These are phyloP conservation scores for Malassezia vespertilionis DNA, from an alignment of 1,284 basidiomycete genomes.

Conservation along the genomic window DNA sequence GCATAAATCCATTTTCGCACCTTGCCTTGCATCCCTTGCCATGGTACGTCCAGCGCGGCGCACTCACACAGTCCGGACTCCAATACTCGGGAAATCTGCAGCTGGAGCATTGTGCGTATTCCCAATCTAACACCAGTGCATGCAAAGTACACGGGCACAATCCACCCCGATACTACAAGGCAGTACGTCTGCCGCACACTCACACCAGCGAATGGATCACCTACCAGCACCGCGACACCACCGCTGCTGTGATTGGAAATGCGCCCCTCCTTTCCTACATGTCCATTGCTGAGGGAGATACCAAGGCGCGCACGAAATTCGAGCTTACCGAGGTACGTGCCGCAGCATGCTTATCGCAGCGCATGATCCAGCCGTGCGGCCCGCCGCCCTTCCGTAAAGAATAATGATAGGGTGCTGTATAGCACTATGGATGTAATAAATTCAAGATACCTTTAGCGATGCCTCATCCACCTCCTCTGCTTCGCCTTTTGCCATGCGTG, in stretches of 20 bases:
- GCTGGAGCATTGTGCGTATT: conserved; percentile 29
- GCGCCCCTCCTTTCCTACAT: conserved; percentile 73
- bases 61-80: conserved; percentile 14
- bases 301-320: conserved; percentile 76
- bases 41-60: conserved; percentile 9
- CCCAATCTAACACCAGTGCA: conserved; percentile 53
- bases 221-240: conserved; percentile 89
- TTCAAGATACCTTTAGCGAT: conserved; percentile 4
- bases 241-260: conserved; percentile 83
- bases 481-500: conserved; percentile 1
- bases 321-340: conserved; percentile 94
- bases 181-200: conserved; percentile 25
- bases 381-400: conserved; percentile 66
- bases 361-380: conserved; percentile 96
- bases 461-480: neutral
- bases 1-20: too few relatives aligned
- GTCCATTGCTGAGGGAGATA: conserved; percentile 84
- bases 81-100: conserved; percentile 24
- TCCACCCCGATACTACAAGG: conserved; percentile 43
- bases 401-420: neutral
- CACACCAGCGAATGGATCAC: conserved; percentile 79
- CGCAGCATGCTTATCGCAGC: conserved; percentile 58
- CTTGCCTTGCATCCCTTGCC: neutral
- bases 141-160: conserved; percentile 84
- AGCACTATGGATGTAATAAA: too few relatives aligned